Base-by-base conservation (phyloP, 2,329 filamentous ascomycete species). In the Stachybotrys echinatus region DNA sequence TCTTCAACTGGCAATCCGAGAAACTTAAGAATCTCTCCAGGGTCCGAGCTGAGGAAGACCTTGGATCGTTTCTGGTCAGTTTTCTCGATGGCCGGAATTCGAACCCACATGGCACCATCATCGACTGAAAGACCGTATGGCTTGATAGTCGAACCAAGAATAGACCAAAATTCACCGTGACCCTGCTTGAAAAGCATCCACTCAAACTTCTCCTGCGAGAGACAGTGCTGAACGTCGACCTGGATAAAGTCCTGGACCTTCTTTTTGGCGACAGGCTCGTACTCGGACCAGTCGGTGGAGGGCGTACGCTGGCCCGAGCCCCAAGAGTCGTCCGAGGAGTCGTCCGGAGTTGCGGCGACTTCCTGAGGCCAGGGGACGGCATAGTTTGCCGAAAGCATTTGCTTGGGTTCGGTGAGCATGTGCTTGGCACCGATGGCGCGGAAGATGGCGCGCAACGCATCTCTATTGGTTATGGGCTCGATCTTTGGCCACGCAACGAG, bases 101-200 rank as follows among this genome's bases (percentile, higher is more conserved):
- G 79, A 0, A 92, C 58, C 61, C 77, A 81, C 1, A 94, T 65
- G 2, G 81, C 86, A 12, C 62, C 65, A 47, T 88, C 80, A 55
- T 83, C 85, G 21, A 82, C 70, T 0, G 81, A 87, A 7, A 94
- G 76, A 2, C 88, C 88, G 34, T 82, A 77, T 0, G 76, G 77
- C 0, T 84, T 77, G 53, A 89, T 80, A 8, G 75, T 79, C 18
- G 77, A 73, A 5, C 87, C 85, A 0, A 92, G 62, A 8, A 83
- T 62, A 52, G 81, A 86, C 76, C 84, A 84, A 0, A 83, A 50
- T 57, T 92, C 88, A n/a, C 87, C 85, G 57, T 92, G 88, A 1
- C 81, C 78, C 38, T 85, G 75, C 55, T 81, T 81, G 67, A 91
- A 90, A 4, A 81, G 65, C 37, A 76, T 73, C 87, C 88, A 92